A percentile compares a stretch with the other conserved stretches of the same genome.
Conservation (phyloP, 2,329 filamentous ascomycete species). For the Ceratocystis papillata region DNA sequence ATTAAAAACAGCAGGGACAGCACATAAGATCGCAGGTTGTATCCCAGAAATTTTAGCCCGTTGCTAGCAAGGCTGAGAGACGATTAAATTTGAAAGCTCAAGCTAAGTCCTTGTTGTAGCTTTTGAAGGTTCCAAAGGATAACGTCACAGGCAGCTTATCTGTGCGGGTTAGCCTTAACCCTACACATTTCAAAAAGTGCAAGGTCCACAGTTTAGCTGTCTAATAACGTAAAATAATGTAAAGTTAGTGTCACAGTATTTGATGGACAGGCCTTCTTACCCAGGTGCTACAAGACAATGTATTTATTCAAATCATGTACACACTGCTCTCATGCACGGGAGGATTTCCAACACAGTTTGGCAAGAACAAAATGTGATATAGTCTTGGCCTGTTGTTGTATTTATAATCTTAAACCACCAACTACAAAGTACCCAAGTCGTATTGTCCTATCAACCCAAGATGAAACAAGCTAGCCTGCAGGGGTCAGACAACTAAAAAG, state of each 20-base stretch:
- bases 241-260: background rate
- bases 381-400: background rate
- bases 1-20: too few relatives aligned
- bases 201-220: too few relatives aligned
- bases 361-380: background rate
- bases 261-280: background rate
- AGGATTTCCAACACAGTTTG: background rate
- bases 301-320: too few relatives aligned
- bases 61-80: conserved; percentile 3
- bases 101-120: background rate
- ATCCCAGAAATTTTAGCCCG: too few relatives aligned
- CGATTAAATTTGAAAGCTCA: background rate
- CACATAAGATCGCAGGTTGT: too few relatives aligned
- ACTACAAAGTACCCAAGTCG: background rate
- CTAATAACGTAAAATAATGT: too few relatives aligned
- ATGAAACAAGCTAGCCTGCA: conserved; percentile 13
- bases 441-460: background rate
- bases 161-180: too few relatives aligned
- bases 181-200: too few relatives aligned
- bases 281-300: background rate
- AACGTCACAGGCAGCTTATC: background rate
- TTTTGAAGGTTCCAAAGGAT: background rate
- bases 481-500: background rate
- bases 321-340: background rate
- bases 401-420: background rate